A percentile compares a stretch with the other conserved stretches of the same genome.
Conservation (phyloP, 257 asterid species). For the Galeopsis tetrahit region DNA sequence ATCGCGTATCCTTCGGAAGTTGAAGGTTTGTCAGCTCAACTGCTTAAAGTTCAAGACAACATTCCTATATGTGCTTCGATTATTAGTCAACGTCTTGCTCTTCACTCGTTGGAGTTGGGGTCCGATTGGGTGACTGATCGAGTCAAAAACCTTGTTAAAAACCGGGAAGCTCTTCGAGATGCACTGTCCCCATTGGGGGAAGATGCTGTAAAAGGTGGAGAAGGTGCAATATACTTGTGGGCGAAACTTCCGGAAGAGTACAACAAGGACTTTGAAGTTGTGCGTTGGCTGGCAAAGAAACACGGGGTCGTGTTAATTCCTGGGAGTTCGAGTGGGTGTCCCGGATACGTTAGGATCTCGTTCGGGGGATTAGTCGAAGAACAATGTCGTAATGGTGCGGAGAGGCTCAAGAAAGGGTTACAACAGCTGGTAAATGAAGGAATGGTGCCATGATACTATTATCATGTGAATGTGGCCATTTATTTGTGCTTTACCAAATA, state of each 20-base stretch:
- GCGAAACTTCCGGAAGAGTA: constrained; percentile 75
- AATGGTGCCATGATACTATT: constrained; percentile 55
- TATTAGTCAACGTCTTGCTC: constrained; percentile 82
- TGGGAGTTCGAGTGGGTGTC: constrained; percentile 77
- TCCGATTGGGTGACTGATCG: constrained; percentile 81
- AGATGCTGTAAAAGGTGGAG: constrained; percentile 85
- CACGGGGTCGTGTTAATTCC: constrained; percentile 79
- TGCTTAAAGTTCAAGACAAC: constrained; percentile 95
- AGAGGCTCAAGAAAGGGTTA: constrained; percentile 77
- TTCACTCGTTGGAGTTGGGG: constrained; percentile 79
- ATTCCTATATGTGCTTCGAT: constrained; percentile 94
- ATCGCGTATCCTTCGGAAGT: constrained; percentile 93
- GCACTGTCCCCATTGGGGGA: constrained; percentile 85
- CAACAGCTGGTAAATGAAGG: constrained; percentile 78
- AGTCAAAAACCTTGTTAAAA: constrained; percentile 72
- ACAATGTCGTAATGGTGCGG: constrained; percentile 62
- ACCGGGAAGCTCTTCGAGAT: constrained; percentile 62
- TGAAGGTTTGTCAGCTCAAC: constrained; percentile 70
- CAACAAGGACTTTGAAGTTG: constrained; percentile 69
- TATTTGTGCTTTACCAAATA: constrained; percentile 10
- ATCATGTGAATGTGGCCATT: background rate
- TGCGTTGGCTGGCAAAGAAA: constrained; percentile 75
- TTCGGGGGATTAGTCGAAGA: constrained; percentile 81
- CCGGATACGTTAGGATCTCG: constrained; percentile 76
- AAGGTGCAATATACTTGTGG: constrained; percentile 97